Evolutionary conservation across 345 rosid species (phyloP), one percentile per base, ranked within the genome.

Genomic region (Bruguiera gymnorhiza): DNA sequence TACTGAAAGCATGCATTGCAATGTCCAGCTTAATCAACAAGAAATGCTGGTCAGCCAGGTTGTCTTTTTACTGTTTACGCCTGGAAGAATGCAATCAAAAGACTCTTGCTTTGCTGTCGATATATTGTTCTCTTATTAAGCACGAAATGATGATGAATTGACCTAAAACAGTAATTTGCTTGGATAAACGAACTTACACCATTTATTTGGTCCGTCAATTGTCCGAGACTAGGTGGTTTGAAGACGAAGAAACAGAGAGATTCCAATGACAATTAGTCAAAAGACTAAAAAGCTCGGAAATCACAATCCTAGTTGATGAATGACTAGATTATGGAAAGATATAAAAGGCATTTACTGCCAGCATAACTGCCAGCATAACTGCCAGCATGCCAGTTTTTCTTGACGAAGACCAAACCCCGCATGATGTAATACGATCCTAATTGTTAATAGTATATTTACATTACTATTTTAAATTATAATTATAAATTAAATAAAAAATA

Each of bases 221-320:
- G 70, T 50, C 65, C 48, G 50, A 20, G 3, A 32, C 60, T 51
- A 32, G 61, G 76, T 60, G 8, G 50, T 1, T 63, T 43, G 57
- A 57, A 53, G 75, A 64, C 64, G 31, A 43, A 60, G 36, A 6
- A 50, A 66, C 7, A 23, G 62, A 24, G 61, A 19, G 21, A 7
- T 19, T 23, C 30, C 27, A 32, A 29, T 65, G 62, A 58, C 69
- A 69, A 58, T 75, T 72, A 77, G 81, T 79, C 78, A 79, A 72
- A 66, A 27, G 37, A 34, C 11, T 16, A 26, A 23, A 60, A 52
- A 51, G 67, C 68, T 63, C 31, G 70, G 72, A 74, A 66, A 79
- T 79, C 73, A 73, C 62, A 21, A n/a, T 70, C 58, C 78, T 32
- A 75, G 84, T 72, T 76, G 83, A 74, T 73, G 75, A 73, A 76